phyloP scores from a whole-genome alignment of 176 grass and related monocot species.

The Hyparrhenia diplandra region DNA sequence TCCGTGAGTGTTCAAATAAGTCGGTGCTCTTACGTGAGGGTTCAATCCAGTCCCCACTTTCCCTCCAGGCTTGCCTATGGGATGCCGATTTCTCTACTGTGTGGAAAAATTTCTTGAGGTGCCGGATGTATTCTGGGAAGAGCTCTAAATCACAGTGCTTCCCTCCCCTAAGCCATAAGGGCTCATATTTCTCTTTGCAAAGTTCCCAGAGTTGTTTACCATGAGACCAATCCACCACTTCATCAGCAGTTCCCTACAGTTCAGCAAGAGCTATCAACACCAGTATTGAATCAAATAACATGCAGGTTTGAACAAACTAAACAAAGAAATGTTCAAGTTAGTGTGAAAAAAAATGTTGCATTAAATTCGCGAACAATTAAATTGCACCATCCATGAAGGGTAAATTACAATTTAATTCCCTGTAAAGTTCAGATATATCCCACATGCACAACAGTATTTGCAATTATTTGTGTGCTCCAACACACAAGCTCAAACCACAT shows the following conservation, averaged over 20 bases:
- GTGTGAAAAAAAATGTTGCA: neutral
- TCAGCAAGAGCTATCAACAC: neutral
- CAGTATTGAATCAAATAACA: neutral
- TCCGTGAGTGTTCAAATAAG: slow-evolving; percentile 52
- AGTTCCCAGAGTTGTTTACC: slow-evolving; percentile 83
- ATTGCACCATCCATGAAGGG: neutral
- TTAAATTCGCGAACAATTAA: neutral
- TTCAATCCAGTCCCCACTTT: slow-evolving; percentile 51
- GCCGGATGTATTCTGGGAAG: slow-evolving; percentile 80
- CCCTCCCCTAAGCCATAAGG: slow-evolving; percentile 83
- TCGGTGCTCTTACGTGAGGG: slow-evolving; percentile 59
- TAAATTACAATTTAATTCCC: neutral
- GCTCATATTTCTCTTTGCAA: slow-evolving; percentile 87
- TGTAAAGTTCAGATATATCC: neutral
- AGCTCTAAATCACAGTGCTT: slow-evolving; percentile 92
- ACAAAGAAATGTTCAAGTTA: neutral
- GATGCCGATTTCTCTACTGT: slow-evolving; percentile 66
- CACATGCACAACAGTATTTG: neutral
- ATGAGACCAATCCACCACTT: slow-evolving; percentile 90
- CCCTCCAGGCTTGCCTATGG: slow-evolving; percentile 56
- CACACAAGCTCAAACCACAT: neutral
- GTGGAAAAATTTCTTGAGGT: slow-evolving; percentile 72
- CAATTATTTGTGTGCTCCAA: neutral
- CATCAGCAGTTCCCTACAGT: slow-evolving; percentile 79
- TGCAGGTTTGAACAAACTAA: neutral